Conservation (phyloP, 2,329 filamentous ascomycete species). For the Aspergillus felis region DNA sequence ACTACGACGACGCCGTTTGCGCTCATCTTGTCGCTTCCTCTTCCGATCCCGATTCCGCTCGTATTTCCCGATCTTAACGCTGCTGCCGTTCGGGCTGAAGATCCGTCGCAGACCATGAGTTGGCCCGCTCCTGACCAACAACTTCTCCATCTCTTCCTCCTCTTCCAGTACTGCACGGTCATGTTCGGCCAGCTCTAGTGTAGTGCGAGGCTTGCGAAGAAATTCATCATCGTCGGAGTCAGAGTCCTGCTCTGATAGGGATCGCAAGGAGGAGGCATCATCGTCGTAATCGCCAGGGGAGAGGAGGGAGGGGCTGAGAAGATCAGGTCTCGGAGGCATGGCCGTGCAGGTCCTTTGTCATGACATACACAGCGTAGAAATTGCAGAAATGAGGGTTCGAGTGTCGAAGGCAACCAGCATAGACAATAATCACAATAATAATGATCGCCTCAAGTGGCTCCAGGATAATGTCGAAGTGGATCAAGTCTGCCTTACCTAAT, state of each 20-base stretch:
- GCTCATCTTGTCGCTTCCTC: slow-evolving; percentile 36
- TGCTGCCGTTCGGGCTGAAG: slow-evolving; percentile 43
- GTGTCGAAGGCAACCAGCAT: neutral
- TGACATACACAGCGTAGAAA: neutral
- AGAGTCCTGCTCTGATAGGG: slow-evolving; percentile 63
- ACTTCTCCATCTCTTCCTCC: slow-evolving; percentile 60
- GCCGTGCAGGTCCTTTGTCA: neutral
- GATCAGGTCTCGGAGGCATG: slow-evolving; percentile 23
- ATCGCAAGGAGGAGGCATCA: slow-evolving; percentile 64
- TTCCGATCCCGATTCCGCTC: slow-evolving; percentile 52
- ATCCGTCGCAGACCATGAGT: slow-evolving; percentile 37
- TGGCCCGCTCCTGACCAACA: slow-evolving; percentile 40
- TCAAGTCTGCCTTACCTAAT: neutral
- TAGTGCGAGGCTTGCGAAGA: slow-evolving; percentile 62
- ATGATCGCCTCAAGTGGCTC: neutral
- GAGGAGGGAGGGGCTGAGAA: slow-evolving; percentile 48
- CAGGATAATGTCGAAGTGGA: neutral
- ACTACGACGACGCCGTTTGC: slow-evolving; percentile 48
- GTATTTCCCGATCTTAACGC: slow-evolving; percentile 47
- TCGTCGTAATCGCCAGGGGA: slow-evolving; percentile 64
- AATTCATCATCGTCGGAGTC: slow-evolving; percentile 74
- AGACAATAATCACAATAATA: no score
- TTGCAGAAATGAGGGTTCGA: neutral
- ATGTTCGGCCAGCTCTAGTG: slow-evolving; percentile 64
- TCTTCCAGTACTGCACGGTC: slow-evolving; percentile 69